These are phyloP conservation scores for Aphanomyces astaci DNA, from an alignment of 352 stramenopile genomes.

Conservation along the genomic window DNA sequence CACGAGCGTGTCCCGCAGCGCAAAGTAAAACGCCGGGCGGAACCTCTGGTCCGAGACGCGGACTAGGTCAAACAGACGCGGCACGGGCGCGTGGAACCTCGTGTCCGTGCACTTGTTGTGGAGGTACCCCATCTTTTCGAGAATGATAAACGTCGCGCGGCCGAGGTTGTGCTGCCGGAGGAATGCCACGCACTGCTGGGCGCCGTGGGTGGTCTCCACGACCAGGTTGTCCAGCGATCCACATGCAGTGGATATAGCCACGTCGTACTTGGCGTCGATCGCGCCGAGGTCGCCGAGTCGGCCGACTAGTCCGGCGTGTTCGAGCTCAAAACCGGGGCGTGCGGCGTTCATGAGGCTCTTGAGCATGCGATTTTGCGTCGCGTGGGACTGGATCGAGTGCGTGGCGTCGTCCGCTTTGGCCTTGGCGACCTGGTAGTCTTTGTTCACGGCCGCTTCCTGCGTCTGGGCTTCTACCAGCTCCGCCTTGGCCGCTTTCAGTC, in stretches of 20 bases:
- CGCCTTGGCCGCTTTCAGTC: slow-evolving; percentile 68
- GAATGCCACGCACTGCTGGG: slow-evolving; percentile 93
- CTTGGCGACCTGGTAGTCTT: slow-evolving; percentile 56
- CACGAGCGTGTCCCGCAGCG: slow-evolving; percentile 96
- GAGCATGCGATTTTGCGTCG: slow-evolving; percentile 70
- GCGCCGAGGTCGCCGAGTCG: slow-evolving; percentile 95
- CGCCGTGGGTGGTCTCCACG: slow-evolving; percentile 93
- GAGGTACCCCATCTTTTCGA: slow-evolving; percentile 94
- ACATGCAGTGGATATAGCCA: slow-evolving; percentile 97
- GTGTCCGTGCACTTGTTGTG: slow-evolving; percentile 55
- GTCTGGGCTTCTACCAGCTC: slow-evolving; percentile 60
- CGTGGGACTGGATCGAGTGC: slow-evolving; percentile 54
- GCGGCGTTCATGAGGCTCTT: slow-evolving; percentile 88
- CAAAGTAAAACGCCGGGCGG: slow-evolving; percentile 93
- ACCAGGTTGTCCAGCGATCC: slow-evolving; percentile 95
- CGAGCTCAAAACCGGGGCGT: slow-evolving; percentile 83
- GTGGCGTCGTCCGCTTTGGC: slow-evolving; percentile 74
- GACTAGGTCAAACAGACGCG: slow-evolving; percentile 86
- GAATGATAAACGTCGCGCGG: slow-evolving; percentile 94
- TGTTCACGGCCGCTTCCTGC: slow-evolving; percentile 40
- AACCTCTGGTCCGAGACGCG: slow-evolving; percentile 84
- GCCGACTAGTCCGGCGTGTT: slow-evolving; percentile 89
- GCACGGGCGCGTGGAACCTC: slow-evolving; percentile 41
- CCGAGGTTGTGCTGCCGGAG: slow-evolving; percentile 93
- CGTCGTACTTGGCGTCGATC: slow-evolving; percentile 95